These are phyloP conservation scores for Veloboletus limbatus DNA, from an alignment of 1,284 basidiomycete species.

Conservation along the genomic window DNA sequence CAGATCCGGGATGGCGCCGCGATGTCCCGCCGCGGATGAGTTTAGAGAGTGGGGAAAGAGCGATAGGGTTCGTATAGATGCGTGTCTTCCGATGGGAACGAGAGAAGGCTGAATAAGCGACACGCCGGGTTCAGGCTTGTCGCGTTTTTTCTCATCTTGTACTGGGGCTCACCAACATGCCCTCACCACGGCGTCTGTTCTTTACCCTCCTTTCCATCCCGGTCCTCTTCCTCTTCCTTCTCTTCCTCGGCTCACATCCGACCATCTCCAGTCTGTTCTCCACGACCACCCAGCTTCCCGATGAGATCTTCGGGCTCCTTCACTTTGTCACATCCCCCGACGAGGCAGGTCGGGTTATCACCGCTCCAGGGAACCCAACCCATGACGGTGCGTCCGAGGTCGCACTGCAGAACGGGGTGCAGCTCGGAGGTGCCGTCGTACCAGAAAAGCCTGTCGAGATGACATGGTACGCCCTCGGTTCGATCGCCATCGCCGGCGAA, in stretches of 20 bases:
- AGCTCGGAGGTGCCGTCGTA: constrained; percentile 40
- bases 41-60: too few relatives aligned
- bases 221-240: constrained; percentile 27
- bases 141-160: too few relatives aligned
- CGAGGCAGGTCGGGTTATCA: constrained; percentile 19
- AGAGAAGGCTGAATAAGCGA: too few relatives aligned
- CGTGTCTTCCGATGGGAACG: too few relatives aligned
- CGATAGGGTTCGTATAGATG: too few relatives aligned
- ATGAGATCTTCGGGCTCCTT: constrained; percentile 66
- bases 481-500: too few relatives aligned
- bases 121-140: too few relatives aligned
- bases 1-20: too few relatives aligned
- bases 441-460: constrained; percentile 46
- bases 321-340: constrained; percentile 55
- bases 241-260: constrained; percentile 36
- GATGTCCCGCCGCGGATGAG: too few relatives aligned
- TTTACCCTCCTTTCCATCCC: constrained; percentile 31
- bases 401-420: constrained; percentile 36
- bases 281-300: constrained; percentile 35
- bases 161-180: too few relatives aligned
- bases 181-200: constrained; percentile 40
- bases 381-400: too few relatives aligned
- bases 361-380: too few relatives aligned
- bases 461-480: constrained; percentile 43
- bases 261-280: constrained; percentile 29